Conservation (phyloP, 1,139 yeast genomes). For the Diutina siamensis region DNA sequence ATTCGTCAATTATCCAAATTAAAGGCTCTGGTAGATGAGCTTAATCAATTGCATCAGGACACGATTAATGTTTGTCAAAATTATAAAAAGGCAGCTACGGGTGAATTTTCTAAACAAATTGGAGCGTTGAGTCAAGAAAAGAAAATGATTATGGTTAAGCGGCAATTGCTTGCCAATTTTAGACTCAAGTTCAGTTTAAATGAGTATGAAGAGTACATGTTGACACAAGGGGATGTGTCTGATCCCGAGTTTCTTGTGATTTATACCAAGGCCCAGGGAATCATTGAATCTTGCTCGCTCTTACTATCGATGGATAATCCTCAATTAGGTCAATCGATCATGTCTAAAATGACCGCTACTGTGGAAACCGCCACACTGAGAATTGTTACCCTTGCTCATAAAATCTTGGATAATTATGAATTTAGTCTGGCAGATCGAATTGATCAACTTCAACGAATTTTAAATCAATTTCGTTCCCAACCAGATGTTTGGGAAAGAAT, state of each 20-base stretch:
- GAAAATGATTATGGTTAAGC: constrained; percentile 36
- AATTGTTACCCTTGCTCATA: constrained; percentile 25
- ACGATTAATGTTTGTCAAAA: constrained; percentile 28
- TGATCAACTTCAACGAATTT: constrained; percentile 22
- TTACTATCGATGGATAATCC: constrained; percentile 59
- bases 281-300: constrained; percentile 58
- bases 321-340: constrained; percentile 58
- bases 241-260: constrained; percentile 47
- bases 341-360: constrained; percentile 46
- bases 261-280: constrained; percentile 48
- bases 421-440: constrained; percentile 20
- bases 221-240: constrained; percentile 32
- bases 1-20: constrained; percentile 36
- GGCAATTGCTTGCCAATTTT: constrained; percentile 44
- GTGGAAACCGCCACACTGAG: constrained; percentile 43
- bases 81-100: constrained; percentile 10
- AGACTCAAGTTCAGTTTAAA: constrained; percentile 55
- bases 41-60: constrained; percentile 22
- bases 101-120: constrained; percentile 13
- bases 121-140: constrained; percentile 30
- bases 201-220: constrained; percentile 57
- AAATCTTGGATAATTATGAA: constrained; percentile 25
- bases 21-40: constrained; percentile 24
- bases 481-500: constrained; percentile 47
- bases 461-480: constrained; percentile 20